Evolutionary conservation across 1,284 basidiomycete genomes (phyloP).

Genomic region (Sporisorium iseilematis-ciliati): DNA sequence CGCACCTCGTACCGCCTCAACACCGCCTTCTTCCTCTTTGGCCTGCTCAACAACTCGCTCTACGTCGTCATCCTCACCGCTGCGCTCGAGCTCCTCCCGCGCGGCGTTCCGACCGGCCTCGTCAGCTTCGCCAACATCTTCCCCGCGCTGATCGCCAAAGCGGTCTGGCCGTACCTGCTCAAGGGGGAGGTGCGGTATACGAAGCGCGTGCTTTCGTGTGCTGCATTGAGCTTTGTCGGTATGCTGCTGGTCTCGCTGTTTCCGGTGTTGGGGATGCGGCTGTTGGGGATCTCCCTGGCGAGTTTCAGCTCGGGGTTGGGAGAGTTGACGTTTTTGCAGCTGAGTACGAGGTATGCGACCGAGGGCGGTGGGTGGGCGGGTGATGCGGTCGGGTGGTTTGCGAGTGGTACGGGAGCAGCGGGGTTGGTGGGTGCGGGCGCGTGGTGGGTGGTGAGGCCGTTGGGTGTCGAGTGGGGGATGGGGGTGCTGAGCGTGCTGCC

Average conservation of each 20-base stretch:
- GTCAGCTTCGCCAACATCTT: constrained; percentile 78
- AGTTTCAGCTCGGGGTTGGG: constrained; percentile 94
- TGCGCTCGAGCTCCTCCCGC: constrained; percentile 91
- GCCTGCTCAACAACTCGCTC: constrained; percentile 70
- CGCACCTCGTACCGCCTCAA: constrained; percentile 40
- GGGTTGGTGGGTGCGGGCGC: constrained; percentile 90
- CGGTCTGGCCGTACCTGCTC: constrained; percentile 85
- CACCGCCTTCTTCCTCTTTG: constrained; percentile 68
- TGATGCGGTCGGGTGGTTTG: constrained; percentile 68
- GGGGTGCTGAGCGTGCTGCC: constrained; percentile 71
- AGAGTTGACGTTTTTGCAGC: constrained; percentile 92
- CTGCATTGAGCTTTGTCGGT: constrained; percentile 59
- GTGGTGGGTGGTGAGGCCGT: constrained; percentile 91
- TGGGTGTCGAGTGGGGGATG: constrained; percentile 86
- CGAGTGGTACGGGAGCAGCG: constrained; percentile 88
- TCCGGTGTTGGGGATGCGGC: constrained; percentile 77
- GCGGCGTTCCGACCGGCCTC: constrained; percentile 76
- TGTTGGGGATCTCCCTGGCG: constrained; percentile 88
- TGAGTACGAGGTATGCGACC: constrained; percentile 78
- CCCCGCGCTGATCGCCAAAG: constrained; percentile 77
- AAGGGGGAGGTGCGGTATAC: constrained; percentile 60
- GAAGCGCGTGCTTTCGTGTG: constrained; percentile 70
- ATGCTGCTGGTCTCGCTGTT: constrained; percentile 80
- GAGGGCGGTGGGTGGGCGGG: constrained; percentile 20
- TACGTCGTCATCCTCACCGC: constrained; percentile 97